A percentile compares a stretch with the other conserved stretches of the same genome.
Evolutionary conservation across 140 eudicot genomes (phyloP).

Genomic region (Ambrosia hybrid): DNA sequence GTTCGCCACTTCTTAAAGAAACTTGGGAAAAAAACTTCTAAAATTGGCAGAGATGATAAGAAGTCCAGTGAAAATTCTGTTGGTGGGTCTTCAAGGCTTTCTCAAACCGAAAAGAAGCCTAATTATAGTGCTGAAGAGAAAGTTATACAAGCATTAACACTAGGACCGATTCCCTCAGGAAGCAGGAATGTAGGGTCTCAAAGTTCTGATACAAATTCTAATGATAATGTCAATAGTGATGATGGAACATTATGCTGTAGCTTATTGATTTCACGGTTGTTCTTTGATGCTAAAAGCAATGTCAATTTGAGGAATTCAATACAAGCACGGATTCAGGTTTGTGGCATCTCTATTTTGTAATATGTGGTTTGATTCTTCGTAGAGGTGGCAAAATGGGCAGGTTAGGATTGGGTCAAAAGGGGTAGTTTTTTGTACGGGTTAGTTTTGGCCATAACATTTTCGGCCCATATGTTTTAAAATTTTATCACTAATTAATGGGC

Average conservation of each 20-base stretch:
- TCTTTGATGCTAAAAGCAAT: constrained; percentile 84
- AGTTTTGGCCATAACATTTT: neutral
- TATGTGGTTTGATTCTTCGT: neutral
- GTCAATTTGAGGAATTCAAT: constrained; percentile 48
- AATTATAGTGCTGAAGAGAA: constrained; percentile 40
- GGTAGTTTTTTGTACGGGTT: neutral
- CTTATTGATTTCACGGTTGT: constrained; percentile 67
- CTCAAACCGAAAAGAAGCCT: constrained; percentile 40
- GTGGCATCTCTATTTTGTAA: constrained; percentile 10
- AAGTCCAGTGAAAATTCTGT: constrained; percentile 38
- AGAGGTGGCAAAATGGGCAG: constrained; percentile 3
- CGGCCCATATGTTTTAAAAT: neutral
- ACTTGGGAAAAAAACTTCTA: constrained; percentile 69
- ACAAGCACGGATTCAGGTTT: constrained; percentile 81
- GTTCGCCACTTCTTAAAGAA: constrained; percentile 75
- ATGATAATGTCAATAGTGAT: constrained; percentile 47
- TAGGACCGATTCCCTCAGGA: constrained; percentile 11
- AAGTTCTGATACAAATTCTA: constrained; percentile 34
- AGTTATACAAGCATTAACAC: neutral
- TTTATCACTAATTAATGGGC: neutral
- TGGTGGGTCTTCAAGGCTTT: constrained; percentile 31
- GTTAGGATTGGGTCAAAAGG: neutral
- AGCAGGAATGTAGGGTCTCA: constrained; percentile 37
- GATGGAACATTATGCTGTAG: constrained; percentile 86
- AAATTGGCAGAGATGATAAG: constrained; percentile 60